Conservation (phyloP, 176 grass and related monocot species). For the Avena sativa region DNA sequence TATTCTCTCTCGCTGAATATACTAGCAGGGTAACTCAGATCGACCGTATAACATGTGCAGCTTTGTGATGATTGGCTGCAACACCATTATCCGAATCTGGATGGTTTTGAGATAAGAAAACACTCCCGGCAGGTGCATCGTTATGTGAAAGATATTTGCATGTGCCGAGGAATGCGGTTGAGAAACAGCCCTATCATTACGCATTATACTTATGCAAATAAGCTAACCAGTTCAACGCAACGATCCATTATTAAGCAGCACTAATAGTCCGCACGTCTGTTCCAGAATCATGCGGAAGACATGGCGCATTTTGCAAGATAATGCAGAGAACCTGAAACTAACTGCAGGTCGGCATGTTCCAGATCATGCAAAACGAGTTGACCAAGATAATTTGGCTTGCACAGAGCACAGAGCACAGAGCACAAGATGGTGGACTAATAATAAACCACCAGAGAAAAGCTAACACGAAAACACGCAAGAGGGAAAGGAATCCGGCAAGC, state of each 20-base stretch:
- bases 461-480: background rate
- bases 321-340: slow-evolving; percentile 17
- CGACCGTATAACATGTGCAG: slow-evolving; percentile 40
- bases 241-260: slow-evolving; percentile 12
- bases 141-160: slow-evolving; percentile 36
- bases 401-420: slow-evolving; percentile 8
- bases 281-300: slow-evolving; percentile 31
- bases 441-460: slow-evolving; percentile 11
- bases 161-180: slow-evolving; percentile 34
- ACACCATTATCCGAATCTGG: slow-evolving; percentile 40
- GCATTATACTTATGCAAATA: slow-evolving; percentile 16
- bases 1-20: slow-evolving; percentile 8
- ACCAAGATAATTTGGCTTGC: slow-evolving; percentile 13
- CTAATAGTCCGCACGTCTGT: background rate
- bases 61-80: slow-evolving; percentile 22
- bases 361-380: slow-evolving; percentile 34
- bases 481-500: slow-evolving; percentile 6
- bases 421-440: slow-evolving; percentile 34
- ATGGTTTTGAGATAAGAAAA: slow-evolving; percentile 20
- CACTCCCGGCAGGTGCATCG: background rate
- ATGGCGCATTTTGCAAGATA: background rate
- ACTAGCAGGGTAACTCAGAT: slow-evolving; percentile 18
- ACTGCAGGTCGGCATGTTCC: slow-evolving; percentile 27
- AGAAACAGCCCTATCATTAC: slow-evolving; percentile 18
- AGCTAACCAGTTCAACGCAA: slow-evolving; percentile 13